A percentile compares a stretch with the other conserved stretches of the same genome.
These are phyloP conservation scores for Erysimum cheiranthoides DNA, from an alignment of 345 rosid genomes.

Conservation along the genomic window DNA sequence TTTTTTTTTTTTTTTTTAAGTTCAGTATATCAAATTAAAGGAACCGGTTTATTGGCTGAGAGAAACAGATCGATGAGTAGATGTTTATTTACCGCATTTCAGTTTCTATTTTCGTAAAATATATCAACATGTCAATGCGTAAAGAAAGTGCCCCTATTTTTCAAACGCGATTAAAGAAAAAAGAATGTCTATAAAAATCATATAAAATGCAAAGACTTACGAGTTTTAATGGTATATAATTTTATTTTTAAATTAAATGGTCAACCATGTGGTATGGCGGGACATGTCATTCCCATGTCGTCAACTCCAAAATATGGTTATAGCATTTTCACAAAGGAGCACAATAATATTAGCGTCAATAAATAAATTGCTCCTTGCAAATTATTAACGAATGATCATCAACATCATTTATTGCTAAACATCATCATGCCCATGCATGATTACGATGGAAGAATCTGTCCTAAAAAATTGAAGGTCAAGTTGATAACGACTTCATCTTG, in stretches of 20 bases:
- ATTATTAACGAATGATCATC: slow-evolving; percentile 31
- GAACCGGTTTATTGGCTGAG: too few species aligned
- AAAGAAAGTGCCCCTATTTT: background rate
- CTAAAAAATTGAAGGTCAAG: background rate
- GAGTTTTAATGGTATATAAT: background rate
- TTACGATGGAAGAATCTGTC: slow-evolving; percentile 30
- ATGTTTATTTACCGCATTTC: background rate
- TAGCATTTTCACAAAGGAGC: slow-evolving; percentile 18
- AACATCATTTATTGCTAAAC: slow-evolving; percentile 32
- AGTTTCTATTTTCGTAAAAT: background rate
- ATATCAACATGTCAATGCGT: background rate
- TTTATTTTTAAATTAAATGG: background rate
- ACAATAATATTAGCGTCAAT: slow-evolving; percentile 13
- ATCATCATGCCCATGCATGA: slow-evolving; percentile 38
- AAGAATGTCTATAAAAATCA: background rate
- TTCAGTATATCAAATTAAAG: too few species aligned
- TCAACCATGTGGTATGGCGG: slow-evolving; percentile 32
- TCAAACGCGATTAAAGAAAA: background rate
- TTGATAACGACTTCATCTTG: slow-evolving; percentile 39
- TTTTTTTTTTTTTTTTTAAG: too few species aligned
- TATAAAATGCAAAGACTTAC: background rate
- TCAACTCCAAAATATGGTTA: slow-evolving; percentile 13
- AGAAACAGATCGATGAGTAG: too few species aligned
- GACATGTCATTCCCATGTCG: slow-evolving; percentile 39
- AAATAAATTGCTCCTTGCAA: background rate